These are phyloP conservation scores for Cryptosporidium canis DNA, from an alignment of 169 alveolate genomes.

Conservation along the genomic window DNA sequence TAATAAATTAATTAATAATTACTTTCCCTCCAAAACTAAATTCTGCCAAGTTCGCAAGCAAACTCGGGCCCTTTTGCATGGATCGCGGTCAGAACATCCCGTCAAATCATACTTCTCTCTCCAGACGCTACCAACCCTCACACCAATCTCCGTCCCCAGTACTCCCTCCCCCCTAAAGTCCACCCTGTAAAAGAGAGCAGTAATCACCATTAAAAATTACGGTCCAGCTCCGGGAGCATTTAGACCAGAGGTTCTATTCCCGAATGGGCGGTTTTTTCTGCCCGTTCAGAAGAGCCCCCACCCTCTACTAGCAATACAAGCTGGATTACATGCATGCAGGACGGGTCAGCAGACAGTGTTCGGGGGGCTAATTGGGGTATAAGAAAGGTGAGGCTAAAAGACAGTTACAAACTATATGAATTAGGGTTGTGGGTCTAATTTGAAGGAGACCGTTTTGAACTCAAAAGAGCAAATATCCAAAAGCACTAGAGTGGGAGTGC, in stretches of 20 bases:
- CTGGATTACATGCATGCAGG: neutral
- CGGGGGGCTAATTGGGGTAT: neutral
- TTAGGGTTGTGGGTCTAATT: neutral
- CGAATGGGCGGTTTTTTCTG: neutral
- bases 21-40: neutral
- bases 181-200: no score
- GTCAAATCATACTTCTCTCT: neutral
- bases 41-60: neutral
- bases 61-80: neutral
- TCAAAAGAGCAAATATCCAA: conserved; percentile 52
- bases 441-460: conserved; percentile 22
- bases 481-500: conserved; percentile 26
- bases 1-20: neutral
- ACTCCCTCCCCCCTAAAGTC: neutral
- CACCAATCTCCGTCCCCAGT: neutral
- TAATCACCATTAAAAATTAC: no score
- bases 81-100: neutral
- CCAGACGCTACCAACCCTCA: neutral
- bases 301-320: neutral
- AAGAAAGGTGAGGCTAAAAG: neutral
- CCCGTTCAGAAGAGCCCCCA: neutral
- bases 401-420: neutral
- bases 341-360: neutral
- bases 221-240: neutral
- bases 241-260: neutral